Conservation (phyloP, 345 rosid genomes). For the Mallotus nudiflorus region DNA sequence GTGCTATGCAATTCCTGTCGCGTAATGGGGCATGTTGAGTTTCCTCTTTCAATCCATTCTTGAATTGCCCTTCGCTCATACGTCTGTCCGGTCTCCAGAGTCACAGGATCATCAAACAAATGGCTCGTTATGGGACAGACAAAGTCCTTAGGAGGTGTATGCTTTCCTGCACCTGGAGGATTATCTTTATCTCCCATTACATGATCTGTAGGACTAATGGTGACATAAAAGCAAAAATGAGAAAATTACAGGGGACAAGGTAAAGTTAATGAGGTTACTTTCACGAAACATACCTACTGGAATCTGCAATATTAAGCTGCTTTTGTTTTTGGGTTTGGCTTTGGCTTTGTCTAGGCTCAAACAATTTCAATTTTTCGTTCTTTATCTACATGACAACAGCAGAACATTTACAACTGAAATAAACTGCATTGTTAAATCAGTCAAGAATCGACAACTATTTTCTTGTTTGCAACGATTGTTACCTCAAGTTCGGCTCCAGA, state of each 20-base stretch:
- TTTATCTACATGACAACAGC: constrained; percentile 46
- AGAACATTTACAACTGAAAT: constrained; percentile 14
- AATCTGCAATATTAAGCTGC: constrained; percentile 35
- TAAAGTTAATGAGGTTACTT: constrained; percentile 11
- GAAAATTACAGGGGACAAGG: constrained; percentile 18
- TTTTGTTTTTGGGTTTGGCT: constrained; percentile 34
- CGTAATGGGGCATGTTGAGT: constrained; percentile 68
- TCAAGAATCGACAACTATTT: constrained; percentile 14
- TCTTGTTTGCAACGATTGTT: constrained; percentile 32
- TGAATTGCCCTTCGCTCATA: constrained; percentile 66
- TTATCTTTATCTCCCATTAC: constrained; percentile 46
- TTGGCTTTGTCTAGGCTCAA: constrained; percentile 26
- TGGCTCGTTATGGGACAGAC: constrained; percentile 70
- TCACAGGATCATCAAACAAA: constrained; percentile 61
- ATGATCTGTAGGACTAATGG: constrained; percentile 33
- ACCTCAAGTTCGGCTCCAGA: constrained; percentile 49
- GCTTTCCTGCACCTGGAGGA: constrained; percentile 33
- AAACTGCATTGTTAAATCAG: constrained; percentile 36
- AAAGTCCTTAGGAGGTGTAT: constrained; percentile 59
- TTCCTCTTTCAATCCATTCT: constrained; percentile 71
- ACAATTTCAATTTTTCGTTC: constrained; percentile 36
- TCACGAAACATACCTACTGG: constrained; percentile 39
- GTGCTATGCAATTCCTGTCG: constrained; percentile 55
- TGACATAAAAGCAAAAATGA: constrained; percentile 27
- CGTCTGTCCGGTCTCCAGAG: constrained; percentile 80